Evolutionary conservation across 768 basidiomycete genomes (phyloP), one percentile per base, ranked within the genome.

Genomic region (Amyloporia xantha): DNA sequence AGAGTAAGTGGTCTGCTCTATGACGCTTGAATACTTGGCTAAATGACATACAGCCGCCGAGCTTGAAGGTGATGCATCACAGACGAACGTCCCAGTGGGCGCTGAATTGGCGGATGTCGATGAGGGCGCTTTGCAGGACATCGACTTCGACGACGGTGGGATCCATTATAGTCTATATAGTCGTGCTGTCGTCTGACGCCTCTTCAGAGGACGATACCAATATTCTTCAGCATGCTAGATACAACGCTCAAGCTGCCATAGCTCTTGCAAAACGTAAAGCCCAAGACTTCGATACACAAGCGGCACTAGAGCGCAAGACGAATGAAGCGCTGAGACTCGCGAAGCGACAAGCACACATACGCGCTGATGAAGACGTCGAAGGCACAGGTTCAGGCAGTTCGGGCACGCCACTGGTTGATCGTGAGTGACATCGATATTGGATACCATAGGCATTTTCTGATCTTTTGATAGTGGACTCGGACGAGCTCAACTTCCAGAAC

Each of bases 401-500:
- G 3, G 59, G 62, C 5, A 69, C 72, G 1, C 76, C 81, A 47
- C 72, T 90, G 7, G 77, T 91, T 47, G 89, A 91, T 60, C 71
- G 89, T 91, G 68, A 60, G 87, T 65, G 9, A 20, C 13, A 44
- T 52, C 5, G 21, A 25, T 28, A 5, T n/a, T 6, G 3, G 10
- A 13, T 27, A 17, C 17, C 15, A 15, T 25, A 10, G 15, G 28
- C 37, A 2, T 40, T 12, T 42, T 35, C 15, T 48, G 21, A 4
- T 19, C 6, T 10, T 25, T 20, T 3, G 48, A 5, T 52, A 93
- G 91, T 95, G 58, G 93, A 95, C 64, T 91, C 90, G 17, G 93
- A 96, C 60, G 95, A 98, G 62, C 81, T 99, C 33, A 97, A 99
- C 69, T 98, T 99, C 82, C 94, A 97, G 69, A 98, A 99, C 61